Conservation (phyloP, 257 asterid species). For the Scutellaria minor region DNA sequence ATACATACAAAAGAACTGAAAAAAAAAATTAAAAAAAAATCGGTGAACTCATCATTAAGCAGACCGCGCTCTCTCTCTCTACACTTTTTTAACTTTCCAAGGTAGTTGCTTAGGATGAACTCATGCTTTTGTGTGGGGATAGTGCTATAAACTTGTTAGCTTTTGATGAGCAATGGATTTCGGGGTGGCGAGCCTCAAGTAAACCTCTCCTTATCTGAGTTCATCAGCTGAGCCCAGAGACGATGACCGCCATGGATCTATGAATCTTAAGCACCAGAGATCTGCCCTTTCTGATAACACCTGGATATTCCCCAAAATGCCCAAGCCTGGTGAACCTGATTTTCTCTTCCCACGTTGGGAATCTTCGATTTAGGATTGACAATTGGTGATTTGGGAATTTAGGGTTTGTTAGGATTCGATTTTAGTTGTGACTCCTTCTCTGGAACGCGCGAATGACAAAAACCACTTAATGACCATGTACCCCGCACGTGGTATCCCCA, state of each 20-base stretch:
- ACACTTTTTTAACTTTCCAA: constrained; percentile 25
- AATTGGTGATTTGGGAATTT: too few species aligned
- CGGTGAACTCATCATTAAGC: constrained; percentile 34
- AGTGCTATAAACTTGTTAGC: constrained; percentile 29
- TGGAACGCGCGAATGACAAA: too few species aligned
- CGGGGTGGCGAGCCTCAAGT: constrained; percentile 44
- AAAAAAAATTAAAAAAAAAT: constrained; percentile 13
- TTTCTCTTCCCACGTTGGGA: constrained; percentile 39
- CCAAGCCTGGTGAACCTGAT: constrained; percentile 40
- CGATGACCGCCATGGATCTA: constrained; percentile 47
- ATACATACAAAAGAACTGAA: neutral
- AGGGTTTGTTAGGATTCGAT: too few species aligned
- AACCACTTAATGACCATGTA: too few species aligned
- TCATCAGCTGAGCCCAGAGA: constrained; percentile 39
- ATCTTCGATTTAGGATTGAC: too few species aligned
- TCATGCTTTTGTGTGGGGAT: constrained; percentile 44
- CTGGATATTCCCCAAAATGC: constrained; percentile 46
- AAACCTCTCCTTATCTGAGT: constrained; percentile 33
- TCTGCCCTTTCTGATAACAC: constrained; percentile 41
- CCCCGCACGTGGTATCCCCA: too few species aligned
- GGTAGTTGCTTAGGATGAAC: constrained; percentile 54
- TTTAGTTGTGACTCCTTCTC: too few species aligned
- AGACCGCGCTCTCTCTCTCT: constrained; percentile 29
- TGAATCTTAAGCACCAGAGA: constrained; percentile 47
- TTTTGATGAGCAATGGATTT: constrained; percentile 47